These are phyloP conservation scores for Boletus coccyginus DNA, from an alignment of 768 basidiomycete genomes.

Conservation along the genomic window DNA sequence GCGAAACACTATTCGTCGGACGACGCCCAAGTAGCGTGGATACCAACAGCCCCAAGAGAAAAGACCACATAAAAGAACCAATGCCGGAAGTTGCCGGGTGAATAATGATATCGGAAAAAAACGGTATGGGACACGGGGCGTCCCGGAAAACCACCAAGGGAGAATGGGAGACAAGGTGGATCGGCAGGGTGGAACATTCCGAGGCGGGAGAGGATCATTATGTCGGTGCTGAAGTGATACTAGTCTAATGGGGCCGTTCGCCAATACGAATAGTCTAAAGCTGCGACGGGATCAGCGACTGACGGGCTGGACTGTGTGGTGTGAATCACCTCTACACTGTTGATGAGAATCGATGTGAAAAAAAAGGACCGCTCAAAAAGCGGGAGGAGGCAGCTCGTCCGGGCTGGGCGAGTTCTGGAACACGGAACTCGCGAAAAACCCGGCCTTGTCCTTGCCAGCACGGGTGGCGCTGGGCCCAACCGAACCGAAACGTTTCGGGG, in stretches of 20 bases:
- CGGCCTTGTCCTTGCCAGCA: conserved; percentile 34
- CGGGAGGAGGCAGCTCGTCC: conserved; percentile 72
- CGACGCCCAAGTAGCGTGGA: conserved; percentile 23
- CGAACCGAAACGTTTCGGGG: conserved; percentile 29
- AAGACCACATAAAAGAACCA: conserved; percentile 27
- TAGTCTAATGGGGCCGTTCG: conserved; percentile 36
- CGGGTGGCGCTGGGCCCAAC: conserved; percentile 26
- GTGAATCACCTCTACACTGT: conserved; percentile 40
- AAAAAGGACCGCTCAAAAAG: conserved; percentile 47
- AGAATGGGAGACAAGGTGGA: background rate
- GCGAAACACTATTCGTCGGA: conserved; percentile 28
- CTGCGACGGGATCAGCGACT: conserved; percentile 14
- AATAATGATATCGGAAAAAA: conserved; percentile 41
- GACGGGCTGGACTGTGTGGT: background rate
- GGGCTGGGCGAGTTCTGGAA: conserved; percentile 89
- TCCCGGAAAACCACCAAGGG: conserved; percentile 18
- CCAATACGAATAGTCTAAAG: conserved; percentile 38
- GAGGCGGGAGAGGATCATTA: conserved; percentile 25
- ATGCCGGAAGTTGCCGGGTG: conserved; percentile 38
- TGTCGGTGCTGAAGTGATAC: conserved; percentile 33
- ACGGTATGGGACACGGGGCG: conserved; percentile 24
- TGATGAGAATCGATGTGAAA: conserved; percentile 18
- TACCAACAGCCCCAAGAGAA: conserved; percentile 33
- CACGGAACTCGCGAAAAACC: conserved; percentile 74
- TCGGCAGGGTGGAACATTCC: conserved; percentile 28